A percentile compares a stretch with the other conserved stretches of the same genome.
Conservation (phyloP, 345 rosid species). For the Eucalyptus microcorys region DNA sequence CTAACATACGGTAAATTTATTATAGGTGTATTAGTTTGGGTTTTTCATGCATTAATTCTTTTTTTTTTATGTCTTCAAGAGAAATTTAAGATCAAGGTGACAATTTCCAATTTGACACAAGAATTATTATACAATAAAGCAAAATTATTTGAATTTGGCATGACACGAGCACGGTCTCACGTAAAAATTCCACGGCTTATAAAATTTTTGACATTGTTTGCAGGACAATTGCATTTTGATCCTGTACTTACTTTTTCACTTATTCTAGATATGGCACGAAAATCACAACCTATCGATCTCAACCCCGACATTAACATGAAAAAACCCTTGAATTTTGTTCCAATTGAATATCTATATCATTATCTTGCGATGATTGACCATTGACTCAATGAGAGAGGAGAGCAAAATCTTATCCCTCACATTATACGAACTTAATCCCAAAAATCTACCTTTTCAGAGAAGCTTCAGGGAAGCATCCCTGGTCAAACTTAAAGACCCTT, state of each 20-base stretch:
- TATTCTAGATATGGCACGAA: too few species aligned
- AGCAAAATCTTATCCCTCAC: too few species aligned
- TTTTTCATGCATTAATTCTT: too few species aligned
- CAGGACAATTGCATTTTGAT: not conserved
- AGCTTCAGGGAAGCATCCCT: not conserved
- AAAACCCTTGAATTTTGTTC: not conserved
- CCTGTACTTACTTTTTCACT: not conserved
- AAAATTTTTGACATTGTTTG: not conserved
- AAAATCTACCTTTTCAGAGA: not conserved
- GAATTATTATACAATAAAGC: too few species aligned
- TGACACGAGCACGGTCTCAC: not conserved
- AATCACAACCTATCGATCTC: not conserved
- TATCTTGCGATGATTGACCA: not conserved
- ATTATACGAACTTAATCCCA: too few species aligned
- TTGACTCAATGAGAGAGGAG: too few species aligned
- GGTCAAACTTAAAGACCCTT: not conserved
- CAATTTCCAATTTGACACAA: not conserved
- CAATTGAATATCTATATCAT: not conserved
- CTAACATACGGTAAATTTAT: too few species aligned
- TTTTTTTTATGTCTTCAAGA: not conserved
- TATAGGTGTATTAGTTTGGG: too few species aligned
- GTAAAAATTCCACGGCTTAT: not conserved
- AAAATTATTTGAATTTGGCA: too few species aligned
- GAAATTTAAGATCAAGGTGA: not conserved
- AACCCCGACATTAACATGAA: not conserved